These are phyloP conservation scores for Waitea zeae DNA, from an alignment of 1,284 basidiomycete species.

Conservation along the genomic window DNA sequence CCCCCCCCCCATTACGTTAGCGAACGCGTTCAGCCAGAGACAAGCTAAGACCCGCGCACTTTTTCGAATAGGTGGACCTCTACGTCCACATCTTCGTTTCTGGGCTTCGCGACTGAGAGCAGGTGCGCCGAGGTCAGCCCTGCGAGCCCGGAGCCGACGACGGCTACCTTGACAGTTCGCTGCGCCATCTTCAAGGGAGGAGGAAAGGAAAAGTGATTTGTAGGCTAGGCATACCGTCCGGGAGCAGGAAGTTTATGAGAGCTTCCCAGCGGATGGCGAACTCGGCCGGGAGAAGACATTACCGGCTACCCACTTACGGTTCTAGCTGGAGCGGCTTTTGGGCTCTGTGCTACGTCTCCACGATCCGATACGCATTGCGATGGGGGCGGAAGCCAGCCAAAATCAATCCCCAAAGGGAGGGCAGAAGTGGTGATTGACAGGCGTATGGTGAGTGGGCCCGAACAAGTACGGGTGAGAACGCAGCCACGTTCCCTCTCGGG, in stretches of 20 bases:
- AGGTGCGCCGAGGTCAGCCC: conserved; percentile 53
- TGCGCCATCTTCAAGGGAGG: too few relatives aligned
- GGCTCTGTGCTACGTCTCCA: background rate
- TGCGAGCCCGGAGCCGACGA: conserved; percentile 55
- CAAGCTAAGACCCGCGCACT: conserved; percentile 22
- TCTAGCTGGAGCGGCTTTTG: background rate
- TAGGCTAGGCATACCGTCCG: background rate
- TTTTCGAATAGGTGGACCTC: conserved; percentile 64
- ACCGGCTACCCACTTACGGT: background rate
- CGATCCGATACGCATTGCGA: background rate
- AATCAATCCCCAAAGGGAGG: too few relatives aligned
- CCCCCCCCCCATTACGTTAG: too few relatives aligned
- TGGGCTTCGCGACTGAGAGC: conserved; percentile 17
- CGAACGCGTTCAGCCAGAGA: too few relatives aligned
- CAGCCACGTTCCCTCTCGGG: too few relatives aligned
- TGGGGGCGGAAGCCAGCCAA: too few relatives aligned
- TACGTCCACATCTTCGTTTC: conserved; percentile 18
- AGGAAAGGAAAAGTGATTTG: too few relatives aligned
- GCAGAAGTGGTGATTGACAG: too few relatives aligned
- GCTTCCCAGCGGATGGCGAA: too few relatives aligned
- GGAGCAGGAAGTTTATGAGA: background rate
- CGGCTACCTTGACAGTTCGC: conserved; percentile 37
- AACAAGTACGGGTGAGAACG: too few relatives aligned
- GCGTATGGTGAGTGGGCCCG: too few relatives aligned
- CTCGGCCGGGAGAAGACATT: too few relatives aligned